Evolutionary conservation across 495 filamentous ascomycete genomes (phyloP).

Genomic region (Penicillium samsonianum): DNA sequence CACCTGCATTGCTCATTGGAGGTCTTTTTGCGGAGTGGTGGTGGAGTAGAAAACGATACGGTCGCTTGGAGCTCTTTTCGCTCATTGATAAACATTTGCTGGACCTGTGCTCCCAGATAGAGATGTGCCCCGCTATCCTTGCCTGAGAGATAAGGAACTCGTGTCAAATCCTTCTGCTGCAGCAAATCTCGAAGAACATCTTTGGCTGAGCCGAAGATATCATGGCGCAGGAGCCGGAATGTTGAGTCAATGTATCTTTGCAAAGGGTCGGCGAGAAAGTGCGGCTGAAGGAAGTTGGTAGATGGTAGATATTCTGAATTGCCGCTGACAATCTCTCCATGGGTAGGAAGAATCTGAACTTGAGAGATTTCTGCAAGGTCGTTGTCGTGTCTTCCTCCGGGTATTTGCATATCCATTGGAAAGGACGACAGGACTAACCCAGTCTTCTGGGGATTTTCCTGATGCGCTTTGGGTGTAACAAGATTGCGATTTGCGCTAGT

Average conservation of each 20-base stretch:
- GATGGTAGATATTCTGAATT: slow-evolving; percentile 20
- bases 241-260: slow-evolving; percentile 19
- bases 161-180: slow-evolving; percentile 30
- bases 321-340: slow-evolving; percentile 14
- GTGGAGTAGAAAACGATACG: slow-evolving; percentile 12
- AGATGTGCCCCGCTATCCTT: slow-evolving; percentile 15
- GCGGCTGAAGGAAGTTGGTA: slow-evolving; percentile 16
- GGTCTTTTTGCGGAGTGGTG: slow-evolving; percentile 10
- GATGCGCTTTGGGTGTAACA: neutral
- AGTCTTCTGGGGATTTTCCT: slow-evolving; percentile 1
- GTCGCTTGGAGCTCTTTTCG: slow-evolving; percentile 19
- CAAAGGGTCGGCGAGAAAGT: slow-evolving; percentile 11
- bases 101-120: slow-evolving; percentile 11
- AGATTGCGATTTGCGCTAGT: slow-evolving; percentile 11
- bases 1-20: slow-evolving; percentile 15
- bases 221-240: slow-evolving; percentile 19
- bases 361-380: slow-evolving; percentile 19
- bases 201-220: slow-evolving; percentile 20
- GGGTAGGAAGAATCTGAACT: slow-evolving; percentile 20
- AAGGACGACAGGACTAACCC: slow-evolving; percentile 6
- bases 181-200: slow-evolving; percentile 14
- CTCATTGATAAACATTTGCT: slow-evolving; percentile 16
- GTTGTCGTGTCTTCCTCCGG: slow-evolving; percentile 22
- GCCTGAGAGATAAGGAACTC: neutral
- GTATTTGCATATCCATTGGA: slow-evolving; percentile 18